These are phyloP conservation scores for Lobosporangium transversale DNA, from an alignment of 192 early-diverging fungal genomes.

Conservation along the genomic window DNA sequence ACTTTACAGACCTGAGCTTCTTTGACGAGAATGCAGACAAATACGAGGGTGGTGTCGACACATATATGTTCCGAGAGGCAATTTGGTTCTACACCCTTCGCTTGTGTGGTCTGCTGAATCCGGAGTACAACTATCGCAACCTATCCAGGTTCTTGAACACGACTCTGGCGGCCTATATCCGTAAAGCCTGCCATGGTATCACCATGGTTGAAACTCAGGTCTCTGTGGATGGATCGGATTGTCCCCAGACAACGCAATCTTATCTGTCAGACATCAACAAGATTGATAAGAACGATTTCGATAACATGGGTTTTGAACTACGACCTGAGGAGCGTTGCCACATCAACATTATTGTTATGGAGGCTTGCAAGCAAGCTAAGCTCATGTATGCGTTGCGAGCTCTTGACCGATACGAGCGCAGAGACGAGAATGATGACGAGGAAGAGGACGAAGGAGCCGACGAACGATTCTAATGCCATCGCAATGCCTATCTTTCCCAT, in stretches of 20 bases:
- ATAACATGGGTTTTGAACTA: conserved; percentile 61
- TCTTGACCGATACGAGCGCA: conserved; percentile 42
- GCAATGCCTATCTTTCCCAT: neutral
- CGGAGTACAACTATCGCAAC: conserved; percentile 63
- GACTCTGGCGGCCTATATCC: conserved; percentile 55
- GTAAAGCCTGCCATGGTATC: conserved; percentile 56
- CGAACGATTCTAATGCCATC: conserved; percentile 26
- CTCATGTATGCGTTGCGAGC: conserved; percentile 62
- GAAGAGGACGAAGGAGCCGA: conserved; percentile 48
- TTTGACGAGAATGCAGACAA: conserved; percentile 55
- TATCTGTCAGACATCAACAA: conserved; percentile 42
- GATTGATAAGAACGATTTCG: conserved; percentile 60
- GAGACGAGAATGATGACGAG: conserved; percentile 17
- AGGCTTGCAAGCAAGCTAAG: conserved; percentile 65
- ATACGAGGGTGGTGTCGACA: conserved; percentile 61
- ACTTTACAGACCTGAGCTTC: conserved; percentile 65
- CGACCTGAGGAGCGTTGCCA: conserved; percentile 69
- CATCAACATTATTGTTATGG: conserved; percentile 61
- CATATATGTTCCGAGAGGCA: conserved; percentile 62
- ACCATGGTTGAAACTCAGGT: conserved; percentile 14
- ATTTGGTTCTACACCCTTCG: conserved; percentile 66
- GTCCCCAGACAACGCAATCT: conserved; percentile 2
- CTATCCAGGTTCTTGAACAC: conserved; percentile 58
- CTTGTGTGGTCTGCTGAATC: conserved; percentile 62
- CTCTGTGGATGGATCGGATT: conserved; percentile 10